These are phyloP conservation scores for Spizellomyces sp. DNA, from an alignment of 192 early-diverging fungal species.

Conservation along the genomic window DNA sequence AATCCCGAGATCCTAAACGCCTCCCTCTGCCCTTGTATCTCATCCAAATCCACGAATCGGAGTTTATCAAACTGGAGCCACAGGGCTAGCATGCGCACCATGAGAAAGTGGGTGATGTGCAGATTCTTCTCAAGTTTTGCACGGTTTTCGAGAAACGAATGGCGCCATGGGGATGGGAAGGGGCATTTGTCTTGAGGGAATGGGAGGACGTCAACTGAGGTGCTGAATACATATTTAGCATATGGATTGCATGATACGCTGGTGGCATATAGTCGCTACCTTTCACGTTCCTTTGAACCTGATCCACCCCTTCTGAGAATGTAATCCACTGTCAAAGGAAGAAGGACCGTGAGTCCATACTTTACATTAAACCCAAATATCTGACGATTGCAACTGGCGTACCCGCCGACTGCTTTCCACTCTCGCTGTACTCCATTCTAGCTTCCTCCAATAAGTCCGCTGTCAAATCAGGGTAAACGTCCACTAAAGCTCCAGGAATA, in stretches of 20 bases:
- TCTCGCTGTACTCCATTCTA: conserved; percentile 47
- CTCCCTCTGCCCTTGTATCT: conserved; percentile 48
- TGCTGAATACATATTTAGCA: background rate
- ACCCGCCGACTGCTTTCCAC: conserved; percentile 54
- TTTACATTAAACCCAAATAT: background rate
- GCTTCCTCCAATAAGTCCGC: conserved; percentile 49
- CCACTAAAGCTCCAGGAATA: conserved; percentile 43
- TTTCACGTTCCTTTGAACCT: conserved; percentile 4
- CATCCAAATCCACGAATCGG: conserved; percentile 50
- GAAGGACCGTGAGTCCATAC: background rate
- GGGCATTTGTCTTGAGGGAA: conserved; percentile 48
- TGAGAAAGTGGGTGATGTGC: conserved; percentile 45
- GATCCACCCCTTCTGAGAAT: conserved; percentile 47
- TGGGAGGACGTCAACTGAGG: conserved; percentile 22
- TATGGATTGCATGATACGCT: background rate
- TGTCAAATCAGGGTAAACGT: conserved; percentile 34
- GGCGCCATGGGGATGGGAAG: conserved; percentile 52
- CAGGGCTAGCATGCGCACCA: conserved; percentile 44
- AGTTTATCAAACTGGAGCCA: conserved; percentile 44
- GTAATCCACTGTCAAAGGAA: conserved; percentile 41
- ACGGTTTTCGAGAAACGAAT: conserved; percentile 46
- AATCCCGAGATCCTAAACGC: conserved; percentile 53
- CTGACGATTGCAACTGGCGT: background rate
- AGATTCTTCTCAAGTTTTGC: conserved; percentile 47
- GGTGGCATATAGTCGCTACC: background rate